Evolutionary conservation across 2,329 filamentous ascomycete genomes (phyloP), one percentile per base, ranked within the genome.

Genomic region (Magnaporthiopsis poae): DNA sequence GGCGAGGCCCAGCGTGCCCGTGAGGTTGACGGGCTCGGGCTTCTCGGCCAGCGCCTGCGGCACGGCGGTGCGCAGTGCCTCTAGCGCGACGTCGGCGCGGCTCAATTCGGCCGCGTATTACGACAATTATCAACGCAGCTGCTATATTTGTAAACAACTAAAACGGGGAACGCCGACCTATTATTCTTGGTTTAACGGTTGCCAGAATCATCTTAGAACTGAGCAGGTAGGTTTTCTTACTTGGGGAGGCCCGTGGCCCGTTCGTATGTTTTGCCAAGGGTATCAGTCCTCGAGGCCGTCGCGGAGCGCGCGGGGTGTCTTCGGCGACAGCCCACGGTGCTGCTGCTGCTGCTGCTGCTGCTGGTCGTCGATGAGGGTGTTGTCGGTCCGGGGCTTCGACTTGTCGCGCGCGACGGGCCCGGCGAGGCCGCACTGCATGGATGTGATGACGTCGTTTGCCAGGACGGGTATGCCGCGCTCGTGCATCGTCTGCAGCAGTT

Each of bases 1-100:
- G 1, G 81, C 76, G 1, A 75, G 68, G 63, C 80, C 80, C 5
- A 90, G 70, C 1, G 73, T 68, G 1, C 78, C 80, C 11, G 77
- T 69, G 0, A 82, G 75, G 31, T 69, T 65, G 21, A 90, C 79
- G 0, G 78, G 76, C 1, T 82, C 36, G 15, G 27, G 81, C 0
- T 79, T 68, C 72, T 90, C 87, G 62, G 76, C 74, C 25, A 78
- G 69, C 84, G 90, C 88, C 72, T 88, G 85, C 2, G 81, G 79
- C n/a, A 85, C 79, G 72, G 82, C 84, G 68, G 77, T 80, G n/a
- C 80, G 81, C 68, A 85, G 75, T 29, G 78, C 81, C 67, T 79
- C 78, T 65, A 75, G 29, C 79, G 73, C 79, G 86, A 68, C 77
- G 63, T 67, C 71, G 66, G 79, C 75, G 69, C 83, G 76, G 0